Conservation (phyloP, 345 rosid genomes). For the Pugionium dolabratum region DNA sequence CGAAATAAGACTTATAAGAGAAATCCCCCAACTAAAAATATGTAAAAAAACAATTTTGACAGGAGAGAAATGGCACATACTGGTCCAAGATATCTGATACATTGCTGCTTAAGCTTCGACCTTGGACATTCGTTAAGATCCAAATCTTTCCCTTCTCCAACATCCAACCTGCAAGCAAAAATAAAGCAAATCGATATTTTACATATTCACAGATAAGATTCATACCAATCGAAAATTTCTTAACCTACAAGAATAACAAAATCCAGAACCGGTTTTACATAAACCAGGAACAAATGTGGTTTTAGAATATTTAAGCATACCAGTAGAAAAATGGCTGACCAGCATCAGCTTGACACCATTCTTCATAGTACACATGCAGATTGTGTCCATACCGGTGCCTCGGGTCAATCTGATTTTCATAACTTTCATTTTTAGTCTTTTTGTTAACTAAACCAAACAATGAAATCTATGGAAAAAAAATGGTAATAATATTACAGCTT, state of each 20-base stretch:
- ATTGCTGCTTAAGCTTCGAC: slow-evolving; percentile 68
- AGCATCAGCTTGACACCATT: slow-evolving; percentile 71
- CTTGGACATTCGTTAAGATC: slow-evolving; percentile 66
- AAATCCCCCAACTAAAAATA: neutral
- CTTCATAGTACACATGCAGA: slow-evolving; percentile 72
- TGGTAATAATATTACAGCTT: slow-evolving; percentile 46
- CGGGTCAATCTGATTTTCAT: slow-evolving; percentile 68
- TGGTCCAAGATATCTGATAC: slow-evolving; percentile 90
- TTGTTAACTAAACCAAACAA: slow-evolving; percentile 15
- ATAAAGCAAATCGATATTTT: neutral
- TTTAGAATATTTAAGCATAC: slow-evolving; percentile 37
- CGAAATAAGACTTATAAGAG: neutral
- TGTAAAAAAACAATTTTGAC: neutral
- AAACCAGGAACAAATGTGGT: neutral
- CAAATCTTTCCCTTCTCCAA: slow-evolving; percentile 81
- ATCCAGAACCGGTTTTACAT: neutral
- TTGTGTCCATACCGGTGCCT: slow-evolving; percentile 89
- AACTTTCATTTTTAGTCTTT: neutral
- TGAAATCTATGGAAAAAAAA: neutral
- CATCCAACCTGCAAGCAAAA: slow-evolving; percentile 64
- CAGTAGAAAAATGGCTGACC: slow-evolving; percentile 94
- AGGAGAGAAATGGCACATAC: slow-evolving; percentile 47
- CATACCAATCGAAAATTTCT: slow-evolving; percentile 1
- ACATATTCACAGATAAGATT: slow-evolving; percentile 1
- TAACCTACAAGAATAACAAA: slow-evolving; percentile 19